Percentiles rank a stretch among this genome's conserved stretches.
Evolutionary conservation across 371 early-diverging fungal species (phyloP).

Genomic region (Lichtheimia corymbifera): DNA sequence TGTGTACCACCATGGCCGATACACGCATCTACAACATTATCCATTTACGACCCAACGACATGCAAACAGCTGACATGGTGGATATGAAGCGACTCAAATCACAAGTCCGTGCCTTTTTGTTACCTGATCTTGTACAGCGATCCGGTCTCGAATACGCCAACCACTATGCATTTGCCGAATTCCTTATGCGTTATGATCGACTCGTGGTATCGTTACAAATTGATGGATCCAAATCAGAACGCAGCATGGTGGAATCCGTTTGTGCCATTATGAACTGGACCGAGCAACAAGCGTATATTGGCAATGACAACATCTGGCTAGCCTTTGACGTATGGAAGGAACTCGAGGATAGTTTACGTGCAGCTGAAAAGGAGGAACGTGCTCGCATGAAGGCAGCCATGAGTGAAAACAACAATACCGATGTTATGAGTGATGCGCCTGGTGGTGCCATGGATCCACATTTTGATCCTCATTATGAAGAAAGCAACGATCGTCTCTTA

Average conservation of each 20-base stretch:
- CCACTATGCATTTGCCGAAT: constrained; percentile 62
- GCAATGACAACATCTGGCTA: constrained; percentile 67
- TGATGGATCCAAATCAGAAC: constrained; percentile 35
- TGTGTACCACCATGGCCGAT: constrained; percentile 70
- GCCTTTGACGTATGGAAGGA: constrained; percentile 76
- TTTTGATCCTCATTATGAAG: constrained; percentile 28
- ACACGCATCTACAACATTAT: constrained; percentile 87
- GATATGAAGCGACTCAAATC: constrained; percentile 61
- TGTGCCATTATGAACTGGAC: constrained; percentile 51
- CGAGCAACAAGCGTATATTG: constrained; percentile 46
- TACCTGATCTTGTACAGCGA: constrained; percentile 64
- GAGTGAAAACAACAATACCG: constrained; percentile 7
- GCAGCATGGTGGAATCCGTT: constrained; percentile 44
- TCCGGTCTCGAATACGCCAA: constrained; percentile 62
- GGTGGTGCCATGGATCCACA: constrained; percentile 10
- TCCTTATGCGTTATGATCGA: constrained; percentile 62
- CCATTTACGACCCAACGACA: constrained; percentile 80
- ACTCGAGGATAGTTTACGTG: constrained; percentile 76
- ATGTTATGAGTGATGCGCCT: constrained; percentile 8
- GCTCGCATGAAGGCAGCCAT: constrained; percentile 45
- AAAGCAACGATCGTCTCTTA: constrained; percentile 9
- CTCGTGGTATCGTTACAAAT: constrained; percentile 41
- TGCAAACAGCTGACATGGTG: constrained; percentile 55
- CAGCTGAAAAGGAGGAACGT: constrained; percentile 72
- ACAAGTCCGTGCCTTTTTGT: constrained; percentile 65